Evolutionary conservation across 139 green algal genomes (phyloP), one percentile per base, ranked within the genome.

Genomic region (Zygnema circumcarinatum): DNA sequence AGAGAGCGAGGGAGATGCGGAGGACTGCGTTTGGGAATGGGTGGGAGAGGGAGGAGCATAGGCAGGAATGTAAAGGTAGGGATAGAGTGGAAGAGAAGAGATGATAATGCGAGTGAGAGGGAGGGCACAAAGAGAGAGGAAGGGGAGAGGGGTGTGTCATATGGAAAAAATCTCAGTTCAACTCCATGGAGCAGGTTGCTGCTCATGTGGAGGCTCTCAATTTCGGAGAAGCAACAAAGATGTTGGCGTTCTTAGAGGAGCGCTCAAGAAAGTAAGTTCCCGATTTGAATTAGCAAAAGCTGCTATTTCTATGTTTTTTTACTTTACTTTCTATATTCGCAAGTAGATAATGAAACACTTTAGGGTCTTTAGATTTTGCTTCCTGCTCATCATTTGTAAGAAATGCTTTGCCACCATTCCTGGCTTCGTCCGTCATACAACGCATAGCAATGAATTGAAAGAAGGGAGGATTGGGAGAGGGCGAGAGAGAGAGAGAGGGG

Each of bases 201-300:
- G 16, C 11, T 52, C 69, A 52, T 11, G 16, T 78, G 69, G 69
- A 78, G 16, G 16, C 7, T 22, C 69, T 78, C 35, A 78, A 78
- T 39, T 41, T 78, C 35, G 69, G 7, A 39, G 69, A 78, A 11
- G 69, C 69, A 41, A 41, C 69, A 41, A 39, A 41, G 11, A 39
- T 78, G 69, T 16, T 78, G 7, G 11, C 69, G 7, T 78, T 41
- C 69, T 16, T 78, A 3, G 69, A 78, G 69, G 69, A 78, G 16
- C 35, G 36, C 11, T 78, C 69, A 22, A 7, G 36, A 41, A 78
- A 41, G 69, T 78, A 41, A 41, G 16, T 22, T 39, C 69, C 29
- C n/a, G n/a, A n/a, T n/a, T n/a, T n/a, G n/a, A n/a, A n/a, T n/a
- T n/a, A n/a, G n/a, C n/a, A n/a, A n/a, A n/a, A 29, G 54, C 54